These are phyloP conservation scores for Populus simonii DNA, from an alignment of 345 rosid genomes.

Conservation along the genomic window DNA sequence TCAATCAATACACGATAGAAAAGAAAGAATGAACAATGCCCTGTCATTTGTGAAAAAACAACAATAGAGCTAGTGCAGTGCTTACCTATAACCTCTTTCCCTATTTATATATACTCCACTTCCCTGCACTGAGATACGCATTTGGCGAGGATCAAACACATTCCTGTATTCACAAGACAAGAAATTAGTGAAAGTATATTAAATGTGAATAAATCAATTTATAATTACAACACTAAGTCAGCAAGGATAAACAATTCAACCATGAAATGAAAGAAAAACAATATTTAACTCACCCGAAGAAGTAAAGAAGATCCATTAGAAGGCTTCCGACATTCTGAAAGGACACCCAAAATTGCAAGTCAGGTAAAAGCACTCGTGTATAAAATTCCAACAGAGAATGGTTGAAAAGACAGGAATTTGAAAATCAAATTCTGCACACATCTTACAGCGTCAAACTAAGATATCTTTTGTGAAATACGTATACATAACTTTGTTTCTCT, in stretches of 20 bases:
- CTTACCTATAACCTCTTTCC: conserved; percentile 92
- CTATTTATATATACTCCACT: conserved; percentile 81
- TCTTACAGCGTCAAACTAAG: no score
- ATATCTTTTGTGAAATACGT: no score
- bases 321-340: conserved; percentile 90
- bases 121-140: conserved; percentile 93
- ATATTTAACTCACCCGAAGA: conserved; percentile 76
- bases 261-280: background rate
- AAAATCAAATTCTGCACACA: no score
- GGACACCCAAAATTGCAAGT: conserved; percentile 13
- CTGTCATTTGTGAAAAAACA: background rate
- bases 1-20: conserved; percentile 19
- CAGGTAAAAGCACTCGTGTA: conserved; percentile 7
- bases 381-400: background rate
- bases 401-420: background rate
- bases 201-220: background rate
- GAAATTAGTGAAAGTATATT: background rate
- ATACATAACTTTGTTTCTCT: background rate
- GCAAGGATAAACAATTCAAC: conserved; percentile 1
- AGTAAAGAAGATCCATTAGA: conserved; percentile 96
- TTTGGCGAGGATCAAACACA: conserved; percentile 97
- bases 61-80: conserved; percentile 5
- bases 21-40: conserved; percentile 4
- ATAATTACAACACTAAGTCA: background rate
- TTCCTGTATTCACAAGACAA: conserved; percentile 50